phyloP scores from a whole-genome alignment of 2,329 filamentous ascomycete genomes.

The Sporothrix phasma region DNA sequence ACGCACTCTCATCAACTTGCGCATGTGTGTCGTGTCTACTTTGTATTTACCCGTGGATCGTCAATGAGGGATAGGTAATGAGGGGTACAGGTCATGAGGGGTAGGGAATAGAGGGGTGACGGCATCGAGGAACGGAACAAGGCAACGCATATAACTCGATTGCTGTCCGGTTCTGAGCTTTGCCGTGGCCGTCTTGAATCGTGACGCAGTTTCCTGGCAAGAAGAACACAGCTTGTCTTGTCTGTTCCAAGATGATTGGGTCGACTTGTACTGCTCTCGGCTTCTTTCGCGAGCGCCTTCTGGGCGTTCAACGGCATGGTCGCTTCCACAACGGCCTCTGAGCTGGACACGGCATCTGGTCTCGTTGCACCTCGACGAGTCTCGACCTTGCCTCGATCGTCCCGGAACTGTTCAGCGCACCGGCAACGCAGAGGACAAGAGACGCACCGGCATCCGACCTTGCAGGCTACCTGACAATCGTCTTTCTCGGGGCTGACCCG shows the following conservation, averaged over 20 bases:
- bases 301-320: neutral
- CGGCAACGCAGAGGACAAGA: neutral
- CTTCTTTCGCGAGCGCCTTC: neutral
- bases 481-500: constrained; percentile 45
- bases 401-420: neutral
- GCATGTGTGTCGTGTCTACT: neutral
- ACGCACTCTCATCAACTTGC: neutral
- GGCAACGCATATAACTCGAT: too few relatives aligned
- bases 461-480: constrained; percentile 42
- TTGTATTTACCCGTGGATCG: neutral
- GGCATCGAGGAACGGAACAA: too few relatives aligned
- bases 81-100: too few relatives aligned
- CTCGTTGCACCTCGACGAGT: neutral
- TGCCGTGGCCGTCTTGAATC: too few relatives aligned
- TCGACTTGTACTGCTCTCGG: neutral
- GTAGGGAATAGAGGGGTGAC: too few relatives aligned
- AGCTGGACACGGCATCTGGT: neutral
- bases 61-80: too few relatives aligned
- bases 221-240: too few relatives aligned
- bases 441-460: constrained; percentile 28
- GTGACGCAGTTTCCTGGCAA: too few relatives aligned
- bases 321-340: neutral
- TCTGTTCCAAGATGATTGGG: neutral
- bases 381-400: neutral
- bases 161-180: too few relatives aligned